Conservation (phyloP, 352 stramenopile species). For the Phytophthora fragariae region DNA sequence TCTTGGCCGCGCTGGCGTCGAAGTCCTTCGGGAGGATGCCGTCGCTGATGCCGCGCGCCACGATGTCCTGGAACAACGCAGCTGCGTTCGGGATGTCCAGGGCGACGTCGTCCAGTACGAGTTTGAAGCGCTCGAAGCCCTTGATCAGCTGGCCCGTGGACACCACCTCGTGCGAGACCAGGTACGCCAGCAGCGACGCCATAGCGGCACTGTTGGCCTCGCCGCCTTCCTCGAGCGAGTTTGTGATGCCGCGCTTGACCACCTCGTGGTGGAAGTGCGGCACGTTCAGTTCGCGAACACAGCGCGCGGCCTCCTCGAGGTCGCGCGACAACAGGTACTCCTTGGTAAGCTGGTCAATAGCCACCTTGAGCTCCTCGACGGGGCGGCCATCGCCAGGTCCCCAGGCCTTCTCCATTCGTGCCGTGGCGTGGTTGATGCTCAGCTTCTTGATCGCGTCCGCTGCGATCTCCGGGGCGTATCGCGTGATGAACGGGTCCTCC, state of each 20-base stretch:
- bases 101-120: slow-evolving; percentile 67
- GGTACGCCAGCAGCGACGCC: slow-evolving; percentile 79
- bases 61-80: slow-evolving; percentile 53
- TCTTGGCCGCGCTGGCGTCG: slow-evolving; percentile 47
- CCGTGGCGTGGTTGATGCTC: slow-evolving; percentile 96
- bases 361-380: slow-evolving; percentile 94
- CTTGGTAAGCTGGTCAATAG: slow-evolving; percentile 96
- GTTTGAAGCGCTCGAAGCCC: slow-evolving; percentile 85
- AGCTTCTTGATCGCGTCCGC: slow-evolving; percentile 96
- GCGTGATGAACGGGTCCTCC: slow-evolving; percentile 95
- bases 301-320: slow-evolving; percentile 94
- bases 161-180: slow-evolving; percentile 73
- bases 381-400: slow-evolving; percentile 94
- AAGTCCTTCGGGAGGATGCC: slow-evolving; percentile 57
- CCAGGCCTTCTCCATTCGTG: slow-evolving; percentile 97
- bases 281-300: slow-evolving; percentile 94
- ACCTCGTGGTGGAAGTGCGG: slow-evolving; percentile 98
- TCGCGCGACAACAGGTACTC: slow-evolving; percentile 96
- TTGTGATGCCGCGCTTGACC: slow-evolving; percentile 82
- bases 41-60: slow-evolving; percentile 54
- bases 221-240: slow-evolving; percentile 61
- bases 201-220: slow-evolving; percentile 62
- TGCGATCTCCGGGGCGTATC: slow-evolving; percentile 95
- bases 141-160: slow-evolving; percentile 74
- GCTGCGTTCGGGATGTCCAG: slow-evolving; percentile 74